Base-by-base conservation (phyloP, 176 grass and related monocot species). In the Oryza meyeriana region DNA sequence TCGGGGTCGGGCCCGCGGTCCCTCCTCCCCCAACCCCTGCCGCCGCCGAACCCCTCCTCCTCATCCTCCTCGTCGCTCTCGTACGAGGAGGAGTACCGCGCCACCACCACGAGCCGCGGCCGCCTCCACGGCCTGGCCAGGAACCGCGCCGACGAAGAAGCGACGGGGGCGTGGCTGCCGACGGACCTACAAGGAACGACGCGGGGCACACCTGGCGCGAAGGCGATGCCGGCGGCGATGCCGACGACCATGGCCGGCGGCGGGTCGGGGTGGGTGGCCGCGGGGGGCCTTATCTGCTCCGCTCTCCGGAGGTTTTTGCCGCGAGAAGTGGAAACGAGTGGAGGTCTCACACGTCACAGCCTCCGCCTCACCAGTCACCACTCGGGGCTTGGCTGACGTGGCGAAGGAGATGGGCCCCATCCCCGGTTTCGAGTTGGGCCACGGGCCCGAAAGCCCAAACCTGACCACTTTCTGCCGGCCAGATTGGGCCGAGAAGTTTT, bases 231-330 rank as follows among this genome's bases (percentile, higher is more conserved):
- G 41, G 87, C 87, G 39, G 87, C 87, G 34, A 89, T 42, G 83
- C 88, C 88, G 72, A 72, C 88, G 78, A 78, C 88, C 88, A 89
- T 89, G 88, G 78, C 78, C 81, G 76, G 38, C 64, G 82, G 71
- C 64, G 72, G 52, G 76, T 50, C 41, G 32, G 25, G 7, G 66
- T 4, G 30, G 70, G 28, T 39, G 27, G 35, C 7, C 61, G 65
- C 5, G 44, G 78, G 78, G 36, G 41, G 82, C 88, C 88, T 90
- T 90, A 90, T 89, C 83, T 86, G 79, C 32, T 81, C 47, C 44
- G n/a, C n/a, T 59, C 55, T 55, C 55, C n/a, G 42, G 17, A 52
- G 73, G 83, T 32, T 89, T 89, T 89, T 80, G 83, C 83, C 88
- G 88, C 79, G 73, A 58, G 71, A 50, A 32, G 63, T 1, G 14